phyloP scores from a whole-genome alignment of 1,284 basidiomycete genomes.

The Ceratobasidium sp. region DNA sequence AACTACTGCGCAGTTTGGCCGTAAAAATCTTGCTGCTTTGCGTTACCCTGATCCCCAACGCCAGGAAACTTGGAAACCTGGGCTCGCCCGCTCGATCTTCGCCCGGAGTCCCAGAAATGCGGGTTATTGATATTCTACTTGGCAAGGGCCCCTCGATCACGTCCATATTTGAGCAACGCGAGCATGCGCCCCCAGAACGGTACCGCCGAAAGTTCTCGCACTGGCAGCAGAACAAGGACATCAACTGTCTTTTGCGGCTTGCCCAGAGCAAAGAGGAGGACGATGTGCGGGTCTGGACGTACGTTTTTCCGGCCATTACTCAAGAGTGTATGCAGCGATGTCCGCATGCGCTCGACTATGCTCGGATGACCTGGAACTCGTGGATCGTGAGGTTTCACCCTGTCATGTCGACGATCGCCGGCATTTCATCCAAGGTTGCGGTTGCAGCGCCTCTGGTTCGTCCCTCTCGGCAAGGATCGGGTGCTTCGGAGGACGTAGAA shows the following conservation, averaged over 20 bases:
- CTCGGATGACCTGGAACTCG: constrained; percentile 75
- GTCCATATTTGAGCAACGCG: constrained; percentile 52
- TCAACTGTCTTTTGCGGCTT: constrained; percentile 48
- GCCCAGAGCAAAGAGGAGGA: constrained; percentile 69
- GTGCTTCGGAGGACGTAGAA: constrained; percentile 42
- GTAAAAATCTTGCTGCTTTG: constrained; percentile 67
- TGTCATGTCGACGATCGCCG: constrained; percentile 75
- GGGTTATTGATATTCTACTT: constrained; percentile 67
- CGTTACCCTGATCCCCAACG: constrained; percentile 28
- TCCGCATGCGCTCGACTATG: constrained; percentile 62
- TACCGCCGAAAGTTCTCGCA: constrained; percentile 31
- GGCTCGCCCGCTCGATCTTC: constrained; percentile 63
- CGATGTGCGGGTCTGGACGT: constrained; percentile 79
- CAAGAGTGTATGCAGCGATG: constrained; percentile 66
- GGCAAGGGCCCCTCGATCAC: constrained; percentile 69
- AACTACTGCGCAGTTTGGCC: constrained; percentile 67
- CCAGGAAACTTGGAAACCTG: constrained; percentile 63
- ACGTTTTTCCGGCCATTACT: constrained; percentile 74
- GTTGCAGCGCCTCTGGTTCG: constrained; percentile 44
- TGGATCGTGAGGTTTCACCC: constrained; percentile 76
- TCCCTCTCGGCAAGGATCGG: constrained; percentile 47
- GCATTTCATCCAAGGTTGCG: constrained; percentile 65
- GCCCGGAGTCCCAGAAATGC: constrained; percentile 52
- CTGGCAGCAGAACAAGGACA: constrained; percentile 42
- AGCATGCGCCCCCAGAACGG: constrained; percentile 41